Evolutionary conservation across 192 early-diverging fungal species (phyloP).

Genomic region (Chytriomyces confervae): DNA sequence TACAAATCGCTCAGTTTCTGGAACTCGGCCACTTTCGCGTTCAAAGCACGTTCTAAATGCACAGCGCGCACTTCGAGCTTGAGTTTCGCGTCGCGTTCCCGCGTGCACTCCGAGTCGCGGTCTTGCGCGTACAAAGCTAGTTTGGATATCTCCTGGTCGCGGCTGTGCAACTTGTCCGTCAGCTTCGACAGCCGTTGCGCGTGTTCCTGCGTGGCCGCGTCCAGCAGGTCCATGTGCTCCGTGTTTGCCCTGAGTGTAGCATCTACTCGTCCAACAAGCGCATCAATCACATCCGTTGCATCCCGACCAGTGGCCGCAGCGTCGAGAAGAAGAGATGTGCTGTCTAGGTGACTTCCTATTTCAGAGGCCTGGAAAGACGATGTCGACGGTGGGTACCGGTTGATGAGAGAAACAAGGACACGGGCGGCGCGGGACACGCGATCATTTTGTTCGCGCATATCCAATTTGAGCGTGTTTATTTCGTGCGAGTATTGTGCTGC

Average conservation of each 20-base stretch:
- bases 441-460: constrained; percentile 42
- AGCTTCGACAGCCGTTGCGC: constrained; percentile 33
- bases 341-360: neutral
- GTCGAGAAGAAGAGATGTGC: constrained; percentile 7
- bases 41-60: constrained; percentile 41
- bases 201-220: constrained; percentile 36
- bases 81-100: constrained; percentile 44
- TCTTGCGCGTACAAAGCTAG: constrained; percentile 39
- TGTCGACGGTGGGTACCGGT: neutral
- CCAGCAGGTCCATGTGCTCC: constrained; percentile 20
- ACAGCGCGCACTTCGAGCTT: constrained; percentile 42
- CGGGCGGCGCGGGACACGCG: constrained; percentile 33
- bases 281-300: constrained; percentile 30
- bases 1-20: constrained; percentile 29
- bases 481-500: constrained; percentile 47
- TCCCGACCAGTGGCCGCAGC: constrained; percentile 26
- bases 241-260: constrained; percentile 14
- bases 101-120: constrained; percentile 37
- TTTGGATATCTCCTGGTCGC: constrained; percentile 48
- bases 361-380: neutral
- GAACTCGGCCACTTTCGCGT: constrained; percentile 39
- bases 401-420: constrained; percentile 27
- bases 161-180: constrained; percentile 30
- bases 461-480: constrained; percentile 34
- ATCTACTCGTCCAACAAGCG: constrained; percentile 41